Conservation (phyloP, 768 basidiomycete genomes). For the Pleurotus salmoneostramineus region DNA sequence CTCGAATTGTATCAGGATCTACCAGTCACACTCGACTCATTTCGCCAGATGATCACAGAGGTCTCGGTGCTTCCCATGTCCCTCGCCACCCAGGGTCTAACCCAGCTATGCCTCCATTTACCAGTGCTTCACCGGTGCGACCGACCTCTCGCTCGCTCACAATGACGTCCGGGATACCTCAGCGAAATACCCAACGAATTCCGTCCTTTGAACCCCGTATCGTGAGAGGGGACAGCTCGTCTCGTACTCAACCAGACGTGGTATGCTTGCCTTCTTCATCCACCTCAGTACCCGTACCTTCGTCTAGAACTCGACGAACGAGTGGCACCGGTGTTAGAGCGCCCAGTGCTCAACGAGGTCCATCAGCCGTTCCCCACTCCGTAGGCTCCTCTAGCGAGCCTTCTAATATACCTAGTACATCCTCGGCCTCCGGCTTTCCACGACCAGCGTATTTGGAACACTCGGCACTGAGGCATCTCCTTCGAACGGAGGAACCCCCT, state of each 20-base stretch:
- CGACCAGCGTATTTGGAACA: constrained; percentile 76
- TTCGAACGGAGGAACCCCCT: constrained; percentile 52
- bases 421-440: constrained; percentile 40
- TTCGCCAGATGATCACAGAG: constrained; percentile 30
- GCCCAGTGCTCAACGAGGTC: constrained; percentile 13
- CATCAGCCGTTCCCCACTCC: background rate
- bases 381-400: constrained; percentile 14
- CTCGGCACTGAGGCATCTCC: constrained; percentile 66
- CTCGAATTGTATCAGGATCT: constrained; percentile 25
- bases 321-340: constrained; percentile 31
- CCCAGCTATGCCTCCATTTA: background rate
- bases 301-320: constrained; percentile 42
- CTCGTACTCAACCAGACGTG: constrained; percentile 33
- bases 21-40: constrained; percentile 19
- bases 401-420: constrained; percentile 24
- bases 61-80: constrained; percentile 33
- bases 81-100: constrained; percentile 26
- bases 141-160: constrained; percentile 43
- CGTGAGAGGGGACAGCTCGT: constrained; percentile 48
- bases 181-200: constrained; percentile 27
- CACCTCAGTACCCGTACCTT: constrained; percentile 33
- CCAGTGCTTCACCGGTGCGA: constrained; percentile 31
- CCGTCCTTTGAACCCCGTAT: constrained; percentile 62
- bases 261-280: constrained; percentile 34
- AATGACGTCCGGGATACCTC: constrained; percentile 24